Evolutionary conservation across 169 alveolate genomes (phyloP).

Genomic region (Theileria luwenshuni): DNA sequence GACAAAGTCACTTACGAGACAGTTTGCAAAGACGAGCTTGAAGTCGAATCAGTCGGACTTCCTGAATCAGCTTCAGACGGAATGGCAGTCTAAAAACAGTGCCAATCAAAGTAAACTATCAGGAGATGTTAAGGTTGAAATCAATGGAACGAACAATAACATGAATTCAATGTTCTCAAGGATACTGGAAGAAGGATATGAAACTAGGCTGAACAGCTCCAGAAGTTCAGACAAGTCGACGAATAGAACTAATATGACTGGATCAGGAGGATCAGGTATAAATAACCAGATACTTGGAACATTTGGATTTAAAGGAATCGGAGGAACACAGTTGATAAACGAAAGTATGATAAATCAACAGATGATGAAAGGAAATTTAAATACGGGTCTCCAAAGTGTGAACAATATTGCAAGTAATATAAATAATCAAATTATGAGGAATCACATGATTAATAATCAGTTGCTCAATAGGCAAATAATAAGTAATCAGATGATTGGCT

Average conservation of each 20-base stretch:
- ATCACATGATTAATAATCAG: not conserved
- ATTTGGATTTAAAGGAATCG: not conserved
- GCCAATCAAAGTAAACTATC: constrained; percentile 3
- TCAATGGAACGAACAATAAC: not conserved
- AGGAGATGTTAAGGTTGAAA: no score
- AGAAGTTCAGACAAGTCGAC: constrained; percentile 17
- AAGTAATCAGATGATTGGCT: constrained; percentile 6
- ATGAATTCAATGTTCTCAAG: constrained; percentile 8
- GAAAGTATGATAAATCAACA: not conserved
- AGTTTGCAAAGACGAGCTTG: not conserved
- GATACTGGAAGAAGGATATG: constrained; percentile 9
- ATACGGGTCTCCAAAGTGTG: not conserved
- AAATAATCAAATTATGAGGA: constrained; percentile 5
- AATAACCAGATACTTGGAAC: not conserved
- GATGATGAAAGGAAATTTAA: not conserved
- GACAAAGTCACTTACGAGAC: constrained; percentile 1
- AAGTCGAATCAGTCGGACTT: constrained; percentile 1
- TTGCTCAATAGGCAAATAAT: constrained; percentile 11
- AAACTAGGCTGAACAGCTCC: constrained; percentile 12
- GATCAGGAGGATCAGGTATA: not conserved
- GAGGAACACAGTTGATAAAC: not conserved
- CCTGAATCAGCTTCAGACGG: constrained; percentile 1
- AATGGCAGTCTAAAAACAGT: constrained; percentile 1
- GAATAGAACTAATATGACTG: constrained; percentile 4
- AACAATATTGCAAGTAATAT: constrained; percentile 4